Percentiles rank a stretch among this genome's conserved stretches.
These are phyloP conservation scores for Saccharomyces uvarum DNA, from an alignment of 1,139 yeast genomes.

Conservation along the genomic window DNA sequence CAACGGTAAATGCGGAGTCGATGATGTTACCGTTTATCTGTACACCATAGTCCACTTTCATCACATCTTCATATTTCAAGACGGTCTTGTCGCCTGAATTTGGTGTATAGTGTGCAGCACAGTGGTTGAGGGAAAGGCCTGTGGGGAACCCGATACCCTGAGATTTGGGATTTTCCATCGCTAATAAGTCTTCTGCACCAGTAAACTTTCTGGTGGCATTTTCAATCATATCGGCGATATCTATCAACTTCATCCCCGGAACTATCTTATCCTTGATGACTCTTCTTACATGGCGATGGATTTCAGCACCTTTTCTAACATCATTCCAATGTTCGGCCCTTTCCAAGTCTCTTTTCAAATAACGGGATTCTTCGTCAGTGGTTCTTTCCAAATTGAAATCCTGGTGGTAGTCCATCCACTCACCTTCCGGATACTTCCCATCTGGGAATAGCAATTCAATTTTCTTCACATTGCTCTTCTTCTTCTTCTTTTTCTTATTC, in stretches of 20 bases:
- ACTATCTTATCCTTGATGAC: constrained; percentile 66
- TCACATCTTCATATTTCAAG: constrained; percentile 76
- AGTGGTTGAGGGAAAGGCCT: constrained; percentile 84
- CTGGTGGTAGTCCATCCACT: constrained; percentile 66
- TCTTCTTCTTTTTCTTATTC: constrained; percentile 46
- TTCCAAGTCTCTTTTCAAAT: constrained; percentile 54
- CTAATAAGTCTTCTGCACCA: constrained; percentile 41
- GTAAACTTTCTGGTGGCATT: constrained; percentile 72
- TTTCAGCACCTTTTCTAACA: constrained; percentile 91
- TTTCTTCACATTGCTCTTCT: constrained; percentile 45
- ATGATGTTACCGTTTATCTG: constrained; percentile 93
- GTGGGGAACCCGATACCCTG: constrained; percentile 98
- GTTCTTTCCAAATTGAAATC: constrained; percentile 71
- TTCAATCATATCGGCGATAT: constrained; percentile 84
- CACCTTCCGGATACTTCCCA: constrained; percentile 79
- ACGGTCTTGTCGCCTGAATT: constrained; percentile 87
- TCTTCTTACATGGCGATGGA: constrained; percentile 83
- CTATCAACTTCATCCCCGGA: constrained; percentile 91
- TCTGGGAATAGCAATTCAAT: constrained; percentile 65
- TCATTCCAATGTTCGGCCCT: constrained; percentile 67
- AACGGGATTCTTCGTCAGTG: constrained; percentile 80
- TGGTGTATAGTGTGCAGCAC: constrained; percentile 98
- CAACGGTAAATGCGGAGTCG: constrained; percentile 90
- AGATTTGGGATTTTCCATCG: constrained; percentile 33
- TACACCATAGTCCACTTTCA: constrained; percentile 96